phyloP scores from a whole-genome alignment of 2,329 filamentous ascomycete genomes.

The Xylariomycetidae sp. region DNA sequence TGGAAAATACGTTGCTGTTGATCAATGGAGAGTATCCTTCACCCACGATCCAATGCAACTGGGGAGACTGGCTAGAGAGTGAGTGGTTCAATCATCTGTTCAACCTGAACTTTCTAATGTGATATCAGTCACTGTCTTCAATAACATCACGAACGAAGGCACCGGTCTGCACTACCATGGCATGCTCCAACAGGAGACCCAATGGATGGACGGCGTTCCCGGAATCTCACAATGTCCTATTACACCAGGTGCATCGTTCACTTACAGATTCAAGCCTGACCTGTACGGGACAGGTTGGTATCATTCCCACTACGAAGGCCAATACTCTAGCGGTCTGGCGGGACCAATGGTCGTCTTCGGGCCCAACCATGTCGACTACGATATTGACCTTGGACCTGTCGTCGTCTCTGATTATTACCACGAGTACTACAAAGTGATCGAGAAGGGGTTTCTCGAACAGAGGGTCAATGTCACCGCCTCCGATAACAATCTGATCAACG shows the following conservation, averaged over 20 bases:
- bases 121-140: conserved; percentile 48
- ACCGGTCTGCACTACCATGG: conserved; percentile 16
- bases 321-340: conserved; percentile 38
- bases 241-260: conserved; percentile 10
- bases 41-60: conserved; percentile 42
- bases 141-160: conserved; percentile 43
- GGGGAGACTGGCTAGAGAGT: conserved; percentile 36
- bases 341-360: conserved; percentile 33
- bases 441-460: conserved; percentile 13
- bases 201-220: conserved; percentile 20
- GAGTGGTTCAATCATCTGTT: neutral
- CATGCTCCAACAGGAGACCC: conserved; percentile 11
- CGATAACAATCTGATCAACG: conserved; percentile 29
- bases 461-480: conserved; percentile 13
- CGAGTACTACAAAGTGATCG: conserved; percentile 8
- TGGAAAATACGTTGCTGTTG: conserved; percentile 39
- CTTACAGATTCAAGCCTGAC: conserved; percentile 14
- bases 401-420: conserved; percentile 10
- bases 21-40: conserved; percentile 50
- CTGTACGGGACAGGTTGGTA: conserved; percentile 26
- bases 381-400: conserved; percentile 15
- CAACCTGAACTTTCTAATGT: neutral
- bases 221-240: conserved; percentile 16
- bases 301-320: conserved; percentile 31
- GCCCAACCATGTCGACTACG: conserved; percentile 12